phyloP scores from a whole-genome alignment of 2,329 filamentous ascomycete genomes.

The Aureobasidium sp. region DNA sequence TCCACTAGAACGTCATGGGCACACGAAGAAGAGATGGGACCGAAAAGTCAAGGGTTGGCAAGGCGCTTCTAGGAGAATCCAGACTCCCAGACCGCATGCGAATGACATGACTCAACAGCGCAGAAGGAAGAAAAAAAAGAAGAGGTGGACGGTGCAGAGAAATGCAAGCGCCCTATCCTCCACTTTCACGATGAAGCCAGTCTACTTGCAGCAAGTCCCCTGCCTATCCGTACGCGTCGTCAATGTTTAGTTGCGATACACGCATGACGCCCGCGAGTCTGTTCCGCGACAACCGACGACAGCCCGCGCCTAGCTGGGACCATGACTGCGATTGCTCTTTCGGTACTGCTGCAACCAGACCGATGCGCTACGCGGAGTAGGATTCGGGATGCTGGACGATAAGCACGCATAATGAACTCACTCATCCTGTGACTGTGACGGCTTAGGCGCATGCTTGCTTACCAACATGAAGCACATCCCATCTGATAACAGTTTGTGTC shows the following conservation, averaged over 20 bases:
- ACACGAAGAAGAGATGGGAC: neutral
- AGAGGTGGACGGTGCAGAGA: conserved; percentile 9
- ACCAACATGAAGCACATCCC: neutral
- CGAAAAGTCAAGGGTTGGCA: conserved; percentile 3
- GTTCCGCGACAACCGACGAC: conserved; percentile 1
- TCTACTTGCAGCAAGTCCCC: conserved; percentile 11
- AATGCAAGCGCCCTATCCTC: conserved; percentile 3
- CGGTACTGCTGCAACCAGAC: neutral
- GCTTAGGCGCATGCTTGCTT: neutral
- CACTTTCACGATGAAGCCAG: conserved; percentile 12
- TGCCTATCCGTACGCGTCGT: conserved; percentile 12
- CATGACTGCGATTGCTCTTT: neutral
- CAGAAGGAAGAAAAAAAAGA: conserved; percentile 8
- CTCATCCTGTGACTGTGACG: conserved; percentile 5
- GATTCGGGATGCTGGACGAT: neutral
- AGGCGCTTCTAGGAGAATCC: conserved; percentile 6
- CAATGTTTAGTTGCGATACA: neutral
- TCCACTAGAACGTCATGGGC: conserved; percentile 5
- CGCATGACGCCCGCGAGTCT: neutral
- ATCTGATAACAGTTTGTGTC: neutral
- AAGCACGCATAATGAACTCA: conserved; percentile 1
- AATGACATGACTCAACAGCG: conserved; percentile 10
- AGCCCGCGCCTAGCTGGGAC: neutral
- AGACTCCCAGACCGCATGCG: neutral
- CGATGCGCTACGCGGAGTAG: neutral